These are phyloP conservation scores for Candida glucosophila DNA, from an alignment of 1,139 yeast species.

Conservation along the genomic window DNA sequence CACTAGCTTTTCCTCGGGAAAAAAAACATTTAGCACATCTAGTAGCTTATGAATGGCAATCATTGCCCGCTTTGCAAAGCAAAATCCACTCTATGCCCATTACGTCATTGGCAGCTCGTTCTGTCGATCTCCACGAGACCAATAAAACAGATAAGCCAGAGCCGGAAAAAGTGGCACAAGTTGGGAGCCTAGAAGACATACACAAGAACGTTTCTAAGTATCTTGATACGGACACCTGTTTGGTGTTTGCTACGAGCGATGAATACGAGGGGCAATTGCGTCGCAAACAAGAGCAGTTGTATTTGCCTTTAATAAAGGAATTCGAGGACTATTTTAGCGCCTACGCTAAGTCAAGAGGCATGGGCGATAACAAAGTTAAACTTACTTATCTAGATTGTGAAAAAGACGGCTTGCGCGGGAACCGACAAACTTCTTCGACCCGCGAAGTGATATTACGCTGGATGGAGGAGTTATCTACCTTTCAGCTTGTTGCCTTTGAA, in stretches of 20 bases:
- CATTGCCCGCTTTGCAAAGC: conserved; percentile 59
- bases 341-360: conserved; percentile 19
- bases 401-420: conserved; percentile 70
- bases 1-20: conserved; percentile 51
- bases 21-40: conserved; percentile 64
- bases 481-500: conserved; percentile 84
- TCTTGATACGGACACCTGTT: conserved; percentile 86
- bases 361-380: conserved; percentile 16
- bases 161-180: conserved; percentile 47
- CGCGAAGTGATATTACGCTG: conserved; percentile 57
- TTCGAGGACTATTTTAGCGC: conserved; percentile 56
- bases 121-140: conserved; percentile 55
- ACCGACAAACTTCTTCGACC: conserved; percentile 55
- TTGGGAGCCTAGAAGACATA: conserved; percentile 51
- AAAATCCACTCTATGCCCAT: conserved; percentile 78
- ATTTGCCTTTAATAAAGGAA: conserved; percentile 62
- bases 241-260: conserved; percentile 71
- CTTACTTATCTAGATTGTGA: conserved; percentile 72
- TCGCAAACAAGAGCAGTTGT: conserved; percentile 63
- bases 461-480: conserved; percentile 53
- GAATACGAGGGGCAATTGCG: conserved; percentile 84
- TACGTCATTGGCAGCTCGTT: conserved; percentile 80
- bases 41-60: conserved; percentile 83
- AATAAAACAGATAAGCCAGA: conserved; percentile 13
- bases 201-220: conserved; percentile 59